Evolutionary conservation across 2,329 filamentous ascomycete species (phyloP), one percentile per base, ranked within the genome.

Genomic region (Arthrobotrys entomopaga): DNA sequence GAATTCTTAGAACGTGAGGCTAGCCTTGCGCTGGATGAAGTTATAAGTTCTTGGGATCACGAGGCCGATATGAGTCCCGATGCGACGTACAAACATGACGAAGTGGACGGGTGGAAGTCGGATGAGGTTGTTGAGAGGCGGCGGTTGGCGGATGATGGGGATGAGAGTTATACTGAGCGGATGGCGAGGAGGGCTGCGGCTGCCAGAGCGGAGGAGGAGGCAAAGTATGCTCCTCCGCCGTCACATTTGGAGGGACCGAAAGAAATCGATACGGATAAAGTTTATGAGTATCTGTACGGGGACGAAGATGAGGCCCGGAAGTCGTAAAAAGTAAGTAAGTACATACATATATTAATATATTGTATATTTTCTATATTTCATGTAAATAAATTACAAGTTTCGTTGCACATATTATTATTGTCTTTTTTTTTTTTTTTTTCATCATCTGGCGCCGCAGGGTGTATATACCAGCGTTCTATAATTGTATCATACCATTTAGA

Each of bases 1-100:
- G 43, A 57, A 24, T 69, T 69, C 58, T 50, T 69, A 69, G 65
- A 69, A 60, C 65, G 50, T 70, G 65, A 70, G 65, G 50, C 48
- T 29, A 56, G 46, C 46, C 38, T 49, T 20, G 65, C 65, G 19
- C 57, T 70, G 6, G 48, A 52, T 46, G 67, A 72, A 13, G 54
- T 50, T n/a, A 26, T 70, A 13, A 13, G 52, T 26, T 48, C 50
- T 16, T 64, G 57, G 65, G 24, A 63, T 16, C 43, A 70, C 19
- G 50, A 48, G 20, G 50, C 65, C 42, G 42, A 13, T 46, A 46
- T 46, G 15, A 19, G 15, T 26, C 57, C 48, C 29, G 11, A 10
- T 6, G 22, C 22, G 22, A 26, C 34, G n/a, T 40, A 50, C 22
- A 40, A 50, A 34, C 58, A 57, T 2, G 50, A 29, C 13, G 15